A percentile compares a stretch with the other conserved stretches of the same genome.
These are phyloP conservation scores for Ajuga reptans DNA, from an alignment of 305 asterid species.

Conservation along the genomic window DNA sequence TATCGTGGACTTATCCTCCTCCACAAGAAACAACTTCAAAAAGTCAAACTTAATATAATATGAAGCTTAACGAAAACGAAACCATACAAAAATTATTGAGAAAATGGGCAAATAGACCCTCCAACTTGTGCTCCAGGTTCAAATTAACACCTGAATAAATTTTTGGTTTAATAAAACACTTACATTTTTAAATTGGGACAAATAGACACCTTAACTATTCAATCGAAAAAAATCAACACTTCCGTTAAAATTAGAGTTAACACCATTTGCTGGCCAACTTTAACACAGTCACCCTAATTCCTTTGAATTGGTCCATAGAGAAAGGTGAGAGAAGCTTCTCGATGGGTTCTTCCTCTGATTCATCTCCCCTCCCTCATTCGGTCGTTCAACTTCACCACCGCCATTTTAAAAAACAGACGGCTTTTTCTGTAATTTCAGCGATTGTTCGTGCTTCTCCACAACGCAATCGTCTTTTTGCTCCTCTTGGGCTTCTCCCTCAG, in stretches of 20 bases:
- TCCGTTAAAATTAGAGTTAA: too few species aligned
- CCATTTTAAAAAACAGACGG: slow-evolving; percentile 29
- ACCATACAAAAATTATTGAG: too few species aligned
- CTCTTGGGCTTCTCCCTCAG: slow-evolving; percentile 20
- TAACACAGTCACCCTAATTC: too few species aligned
- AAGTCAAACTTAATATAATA: not conserved
- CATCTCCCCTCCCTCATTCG: slow-evolving; percentile 28
- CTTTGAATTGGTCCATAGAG: slow-evolving; percentile 51
- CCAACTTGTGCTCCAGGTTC: too few species aligned
- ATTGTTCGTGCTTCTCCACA: slow-evolving; percentile 19
- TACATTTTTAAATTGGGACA: too few species aligned
- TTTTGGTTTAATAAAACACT: too few species aligned
- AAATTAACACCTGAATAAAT: too few species aligned
- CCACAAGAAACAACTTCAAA: not conserved
- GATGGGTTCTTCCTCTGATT: slow-evolving; percentile 61
- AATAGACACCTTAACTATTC: too few species aligned
- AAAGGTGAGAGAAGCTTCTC: slow-evolving; percentile 83
- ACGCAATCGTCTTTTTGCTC: slow-evolving; percentile 9
- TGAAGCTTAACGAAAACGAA: not conserved
- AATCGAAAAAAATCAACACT: too few species aligned
- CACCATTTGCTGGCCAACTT: too few species aligned
- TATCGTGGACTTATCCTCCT: not conserved
- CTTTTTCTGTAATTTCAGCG: slow-evolving; percentile 18
- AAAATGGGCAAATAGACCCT: too few species aligned
- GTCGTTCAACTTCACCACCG: slow-evolving; percentile 21